Evolutionary conservation across 1,284 basidiomycete genomes (phyloP).

Genomic region (Papiliotrema flavescens): DNA sequence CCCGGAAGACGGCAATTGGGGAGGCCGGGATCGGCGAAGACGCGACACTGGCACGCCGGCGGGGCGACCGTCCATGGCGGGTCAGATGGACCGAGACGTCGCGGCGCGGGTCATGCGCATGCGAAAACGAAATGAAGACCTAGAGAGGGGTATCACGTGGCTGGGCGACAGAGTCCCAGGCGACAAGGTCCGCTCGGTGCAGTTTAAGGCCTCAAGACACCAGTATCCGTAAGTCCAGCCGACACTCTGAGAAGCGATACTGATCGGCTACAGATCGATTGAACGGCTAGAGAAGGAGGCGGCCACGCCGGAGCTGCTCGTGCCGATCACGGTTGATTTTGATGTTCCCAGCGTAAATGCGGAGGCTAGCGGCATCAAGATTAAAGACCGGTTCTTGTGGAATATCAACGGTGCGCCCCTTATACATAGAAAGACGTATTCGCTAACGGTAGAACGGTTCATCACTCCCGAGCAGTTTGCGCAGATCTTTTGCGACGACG

Average conservation of each 20-base stretch:
- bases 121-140: conserved; percentile 48
- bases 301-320: conserved; percentile 62
- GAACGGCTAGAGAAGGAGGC: conserved; percentile 67
- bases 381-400: conserved; percentile 97
- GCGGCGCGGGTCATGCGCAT: conserved; percentile 37
- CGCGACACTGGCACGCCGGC: conserved; percentile 4
- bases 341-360: conserved; percentile 63
- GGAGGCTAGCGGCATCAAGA: conserved; percentile 56
- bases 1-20: conserved; percentile 41
- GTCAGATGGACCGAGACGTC: conserved; percentile 18
- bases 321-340: conserved; percentile 91
- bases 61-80: not conserved
- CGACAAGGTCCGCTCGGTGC: conserved; percentile 65
- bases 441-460: conserved; percentile 51
- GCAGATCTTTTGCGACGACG: conserved; percentile 76
- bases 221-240: conserved; percentile 65
- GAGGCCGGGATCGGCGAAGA: conserved; percentile 14
- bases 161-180: conserved; percentile 80
- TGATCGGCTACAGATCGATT: conserved; percentile 56
- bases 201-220: conserved; percentile 61
- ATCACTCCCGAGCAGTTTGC: conserved; percentile 83
- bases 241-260: no score
- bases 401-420: conserved; percentile 71
- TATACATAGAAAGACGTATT: no score
- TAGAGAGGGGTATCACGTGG: conserved; percentile 72